Evolutionary conservation across 2,329 filamentous ascomycete genomes (phyloP).

Genomic region (Coniochaeta hoffmannii): DNA sequence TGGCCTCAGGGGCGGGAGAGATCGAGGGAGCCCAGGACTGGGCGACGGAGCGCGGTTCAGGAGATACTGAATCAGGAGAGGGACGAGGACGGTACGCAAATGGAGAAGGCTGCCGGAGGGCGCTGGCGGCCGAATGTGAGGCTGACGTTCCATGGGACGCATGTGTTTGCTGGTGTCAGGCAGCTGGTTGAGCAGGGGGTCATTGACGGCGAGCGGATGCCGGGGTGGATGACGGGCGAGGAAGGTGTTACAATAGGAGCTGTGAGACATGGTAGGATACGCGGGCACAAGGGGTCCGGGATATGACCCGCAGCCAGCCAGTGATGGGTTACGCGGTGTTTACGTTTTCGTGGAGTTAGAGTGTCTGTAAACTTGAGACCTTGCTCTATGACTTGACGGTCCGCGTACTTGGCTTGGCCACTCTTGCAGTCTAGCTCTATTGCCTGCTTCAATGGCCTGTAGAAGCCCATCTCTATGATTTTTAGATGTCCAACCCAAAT

Average conservation of each 20-base stretch:
- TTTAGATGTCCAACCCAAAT: slow-evolving; percentile 69
- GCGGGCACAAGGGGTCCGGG: slow-evolving; percentile 48
- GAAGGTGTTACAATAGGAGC: slow-evolving; percentile 69
- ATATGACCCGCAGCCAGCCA: slow-evolving; percentile 23
- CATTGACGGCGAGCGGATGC: slow-evolving; percentile 71
- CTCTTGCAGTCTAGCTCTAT: not conserved
- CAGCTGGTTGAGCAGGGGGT: slow-evolving; percentile 70
- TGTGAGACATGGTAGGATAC: slow-evolving; percentile 59
- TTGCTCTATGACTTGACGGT: too few relatives aligned
- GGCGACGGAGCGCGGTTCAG: slow-evolving; percentile 28
- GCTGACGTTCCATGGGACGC: slow-evolving; percentile 64
- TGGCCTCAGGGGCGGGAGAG: slow-evolving; percentile 3
- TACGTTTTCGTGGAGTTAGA: not conserved
- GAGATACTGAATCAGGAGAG: slow-evolving; percentile 23
- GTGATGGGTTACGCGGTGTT: not conserved
- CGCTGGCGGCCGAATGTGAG: slow-evolving; percentile 52
- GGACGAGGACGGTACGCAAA: slow-evolving; percentile 15
- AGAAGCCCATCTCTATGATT: slow-evolving; percentile 24
- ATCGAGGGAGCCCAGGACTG: not conserved
- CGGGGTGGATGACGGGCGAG: slow-evolving; percentile 87
- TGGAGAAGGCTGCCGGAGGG: slow-evolving; percentile 15
- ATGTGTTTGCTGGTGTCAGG: slow-evolving; percentile 75
- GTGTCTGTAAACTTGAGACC: not conserved
- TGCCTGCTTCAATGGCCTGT: too few relatives aligned
- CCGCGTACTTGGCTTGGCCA: not conserved